A percentile compares a stretch with the other conserved stretches of the same genome.
phyloP scores from a whole-genome alignment of 768 basidiomycete genomes.

The Psilocybe azurescens region DNA sequence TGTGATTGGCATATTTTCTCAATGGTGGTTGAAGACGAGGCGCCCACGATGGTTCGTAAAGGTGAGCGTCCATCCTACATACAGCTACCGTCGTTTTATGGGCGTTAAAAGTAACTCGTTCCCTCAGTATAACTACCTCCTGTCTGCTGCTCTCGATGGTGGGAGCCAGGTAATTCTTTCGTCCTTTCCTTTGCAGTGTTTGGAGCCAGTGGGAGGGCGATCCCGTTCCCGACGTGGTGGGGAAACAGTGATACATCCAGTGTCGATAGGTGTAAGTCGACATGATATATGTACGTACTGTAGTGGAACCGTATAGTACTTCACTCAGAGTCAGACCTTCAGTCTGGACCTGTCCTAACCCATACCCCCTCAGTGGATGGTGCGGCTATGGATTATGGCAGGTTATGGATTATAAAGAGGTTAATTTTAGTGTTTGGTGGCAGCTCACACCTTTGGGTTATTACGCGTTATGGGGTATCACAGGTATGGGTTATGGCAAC shows the following conservation, averaged over 20 bases:
- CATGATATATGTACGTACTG: constrained; percentile 10
- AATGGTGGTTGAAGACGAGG: constrained; percentile 59
- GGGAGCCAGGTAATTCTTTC: constrained; percentile 69
- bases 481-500: too few species aligned
- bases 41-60: constrained; percentile 67
- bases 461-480: too few species aligned
- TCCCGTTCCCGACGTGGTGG: constrained; percentile 59
- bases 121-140: constrained; percentile 59
- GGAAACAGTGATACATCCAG: constrained; percentile 43
- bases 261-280: constrained; percentile 42
- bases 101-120: constrained; percentile 33
- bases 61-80: constrained; percentile 23
- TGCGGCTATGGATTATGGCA: too few species aligned
- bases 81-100: not conserved
- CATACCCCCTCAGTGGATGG: too few species aligned
- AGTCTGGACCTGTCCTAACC: too few species aligned
- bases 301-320: not conserved
- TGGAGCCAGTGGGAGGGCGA: constrained; percentile 54
- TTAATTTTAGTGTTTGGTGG: too few species aligned
- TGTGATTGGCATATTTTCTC: constrained; percentile 61
- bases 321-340: too few species aligned
- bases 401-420: too few species aligned
- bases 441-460: too few species aligned
- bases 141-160: constrained; percentile 68
- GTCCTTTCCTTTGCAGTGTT: constrained; percentile 69